Evolutionary conservation across 2,329 filamentous ascomycete genomes (phyloP).

Genomic region (Pseudogymnoascus sp.): DNA sequence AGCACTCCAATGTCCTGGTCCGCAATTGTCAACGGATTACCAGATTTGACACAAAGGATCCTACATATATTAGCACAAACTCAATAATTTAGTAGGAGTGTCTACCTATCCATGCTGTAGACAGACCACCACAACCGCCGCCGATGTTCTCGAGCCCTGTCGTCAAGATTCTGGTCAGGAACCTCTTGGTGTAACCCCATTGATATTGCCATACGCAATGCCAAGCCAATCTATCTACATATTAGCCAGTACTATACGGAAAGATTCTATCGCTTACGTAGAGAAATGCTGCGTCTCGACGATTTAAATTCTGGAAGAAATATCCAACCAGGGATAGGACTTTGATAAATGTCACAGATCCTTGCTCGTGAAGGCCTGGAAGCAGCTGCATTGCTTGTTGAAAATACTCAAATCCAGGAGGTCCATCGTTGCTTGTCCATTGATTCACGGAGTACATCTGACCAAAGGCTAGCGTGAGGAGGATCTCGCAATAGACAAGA

Average conservation of each 20-base stretch:
- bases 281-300: slow-evolving; percentile 45
- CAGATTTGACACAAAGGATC: slow-evolving; percentile 45
- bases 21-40: slow-evolving; percentile 45
- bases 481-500: slow-evolving; percentile 42
- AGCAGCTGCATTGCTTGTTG: slow-evolving; percentile 42
- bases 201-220: slow-evolving; percentile 49
- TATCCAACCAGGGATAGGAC: slow-evolving; percentile 47
- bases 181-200: slow-evolving; percentile 49
- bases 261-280: slow-evolving; percentile 30
- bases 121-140: slow-evolving; percentile 49
- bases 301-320: slow-evolving; percentile 50
- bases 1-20: slow-evolving; percentile 44
- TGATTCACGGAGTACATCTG: slow-evolving; percentile 51
- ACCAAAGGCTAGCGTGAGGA: slow-evolving; percentile 46
- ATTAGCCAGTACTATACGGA: neutral
- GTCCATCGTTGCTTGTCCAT: slow-evolving; percentile 43
- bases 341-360: slow-evolving; percentile 46
- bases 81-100: neutral
- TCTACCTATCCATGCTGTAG: slow-evolving; percentile 43
- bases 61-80: slow-evolving; percentile 16
- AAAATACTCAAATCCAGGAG: slow-evolving; percentile 49
- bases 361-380: slow-evolving; percentile 47
- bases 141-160: slow-evolving; percentile 39
- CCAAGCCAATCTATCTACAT: slow-evolving; percentile 36
- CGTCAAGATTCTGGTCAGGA: slow-evolving; percentile 31